phyloP scores from a whole-genome alignment of 2,329 filamentous ascomycete species.

The Colletotrichum cuscutae region DNA sequence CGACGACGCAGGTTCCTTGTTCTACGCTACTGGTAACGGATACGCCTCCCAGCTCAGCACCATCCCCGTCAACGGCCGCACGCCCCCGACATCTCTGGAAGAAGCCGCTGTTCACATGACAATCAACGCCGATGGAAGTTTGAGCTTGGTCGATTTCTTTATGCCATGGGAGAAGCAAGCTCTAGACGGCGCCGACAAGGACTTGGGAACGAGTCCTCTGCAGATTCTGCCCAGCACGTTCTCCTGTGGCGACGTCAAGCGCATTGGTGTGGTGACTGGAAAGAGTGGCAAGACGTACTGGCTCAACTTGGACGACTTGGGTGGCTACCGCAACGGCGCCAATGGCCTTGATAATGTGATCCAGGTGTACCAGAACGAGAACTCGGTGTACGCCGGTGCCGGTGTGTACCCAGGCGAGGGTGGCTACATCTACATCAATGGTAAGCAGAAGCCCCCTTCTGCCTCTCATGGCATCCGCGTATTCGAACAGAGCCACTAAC shows the following conservation, averaged over 20 bases:
- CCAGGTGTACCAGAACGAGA: conserved; percentile 54
- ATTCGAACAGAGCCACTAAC: not conserved
- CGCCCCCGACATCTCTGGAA: conserved; percentile 53
- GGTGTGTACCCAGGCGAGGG: conserved; percentile 60
- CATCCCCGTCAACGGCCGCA: conserved; percentile 50
- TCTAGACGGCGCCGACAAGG: conserved; percentile 61
- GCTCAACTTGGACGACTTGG: conserved; percentile 52
- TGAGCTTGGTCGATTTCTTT: conserved; percentile 62
- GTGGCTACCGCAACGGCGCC: conserved; percentile 50
- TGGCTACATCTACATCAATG: conserved; percentile 59
- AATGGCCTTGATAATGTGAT: conserved; percentile 53
- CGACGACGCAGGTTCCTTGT: conserved; percentile 52
- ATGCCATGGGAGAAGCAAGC: conserved; percentile 63
- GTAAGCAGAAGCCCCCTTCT: not conserved
- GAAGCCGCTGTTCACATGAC: conserved; percentile 57
- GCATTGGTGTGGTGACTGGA: conserved; percentile 60
- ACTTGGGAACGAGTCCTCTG: conserved; percentile 58
- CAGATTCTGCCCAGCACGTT: conserved; percentile 57
- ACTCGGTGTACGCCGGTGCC: conserved; percentile 57
- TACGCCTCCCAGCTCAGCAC: conserved; percentile 52
- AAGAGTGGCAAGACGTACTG: conserved; percentile 62
- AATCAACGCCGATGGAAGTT: conserved; percentile 51
- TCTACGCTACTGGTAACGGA: conserved; percentile 51
- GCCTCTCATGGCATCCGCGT: not conserved
- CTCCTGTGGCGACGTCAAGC: conserved; percentile 52